Evolutionary conservation across 768 basidiomycete species (phyloP), one percentile per base, ranked within the genome.

Genomic region (Boletus tomentosulus): DNA sequence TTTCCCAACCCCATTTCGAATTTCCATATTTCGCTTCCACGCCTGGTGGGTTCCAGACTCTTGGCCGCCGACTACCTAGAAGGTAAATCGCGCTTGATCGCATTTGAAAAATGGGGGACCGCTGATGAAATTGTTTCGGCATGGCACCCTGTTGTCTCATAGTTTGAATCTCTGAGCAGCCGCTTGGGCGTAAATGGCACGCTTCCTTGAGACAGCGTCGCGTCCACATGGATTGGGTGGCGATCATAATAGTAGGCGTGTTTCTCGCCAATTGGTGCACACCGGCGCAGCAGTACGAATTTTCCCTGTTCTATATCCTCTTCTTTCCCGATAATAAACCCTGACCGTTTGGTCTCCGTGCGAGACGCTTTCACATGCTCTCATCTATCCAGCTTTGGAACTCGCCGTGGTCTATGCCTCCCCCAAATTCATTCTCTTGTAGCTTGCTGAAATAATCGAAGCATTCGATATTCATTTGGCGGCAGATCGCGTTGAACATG

Each of bases 11-110:
- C 50, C 35, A 52, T 39, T 48, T 57, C 44, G 27, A 19, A 39
- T 31, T 39, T 53, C 46, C 46, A 41, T 33, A 33, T 42, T 38
- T 28, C 42, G 34, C 53, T 56, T 53, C 37, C 53, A 30, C 31
- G 16, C 11, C 16, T 24, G 10, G 16, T 33, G 11, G 44, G 31
- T 56, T 63, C 63, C 58, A 85, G 83, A 50, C 70, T 85, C 33
- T 60, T 83, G 51, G 83, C 83, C 30, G 84, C 84, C 43, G 84
- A 86, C 60, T 86, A 85, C 65, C 78, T 82, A 62, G 84, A 86
- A 71, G 74, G 84, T 84, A 62, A 65, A 58, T 62, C 56, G 44
- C 22, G 16, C 50, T 38, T 30, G 10, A 22, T 24, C 19, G 34
- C 38, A 53, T 66, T 60, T 61, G 44, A 50, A 53, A 64, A 64